These are phyloP conservation scores for Sporobolus alterniflorus DNA, from an alignment of 202 grass and related monocot genomes.

Conservation along the genomic window DNA sequence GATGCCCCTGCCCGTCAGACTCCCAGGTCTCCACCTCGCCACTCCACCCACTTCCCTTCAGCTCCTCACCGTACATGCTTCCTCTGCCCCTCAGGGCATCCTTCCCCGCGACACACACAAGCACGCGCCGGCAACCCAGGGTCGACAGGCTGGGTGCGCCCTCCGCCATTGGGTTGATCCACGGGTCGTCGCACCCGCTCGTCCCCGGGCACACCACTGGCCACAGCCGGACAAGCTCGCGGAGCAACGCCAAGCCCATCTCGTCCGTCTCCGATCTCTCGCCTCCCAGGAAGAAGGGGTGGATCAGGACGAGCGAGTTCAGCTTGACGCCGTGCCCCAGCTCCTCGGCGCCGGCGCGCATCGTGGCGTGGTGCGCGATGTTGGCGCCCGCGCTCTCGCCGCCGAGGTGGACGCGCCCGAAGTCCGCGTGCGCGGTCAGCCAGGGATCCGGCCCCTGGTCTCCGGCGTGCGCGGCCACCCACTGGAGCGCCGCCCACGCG, in stretches of 20 bases:
- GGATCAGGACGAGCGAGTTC: conserved; percentile 57
- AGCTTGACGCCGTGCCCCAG: conserved; percentile 55
- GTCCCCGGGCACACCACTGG: conserved; percentile 60
- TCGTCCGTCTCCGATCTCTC: conserved; percentile 58
- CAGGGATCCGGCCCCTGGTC: conserved; percentile 46
- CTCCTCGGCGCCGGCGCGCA: conserved; percentile 55
- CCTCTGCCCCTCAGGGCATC: conserved; percentile 62
- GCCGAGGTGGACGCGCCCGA: conserved; percentile 60
- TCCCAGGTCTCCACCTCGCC: conserved; percentile 53
- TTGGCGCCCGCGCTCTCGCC: conserved; percentile 87
- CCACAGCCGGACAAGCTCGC: conserved; percentile 67
- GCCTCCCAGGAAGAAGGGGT: conserved; percentile 69
- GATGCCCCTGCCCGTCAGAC: conserved; percentile 49
- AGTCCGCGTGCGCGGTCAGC: conserved; percentile 57
- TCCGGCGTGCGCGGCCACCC: conserved; percentile 59
- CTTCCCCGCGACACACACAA: conserved; percentile 64
- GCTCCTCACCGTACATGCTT: conserved; percentile 53
- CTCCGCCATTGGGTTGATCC: conserved; percentile 74
- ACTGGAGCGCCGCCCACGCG: conserved; percentile 69
- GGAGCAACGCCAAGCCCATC: conserved; percentile 53
- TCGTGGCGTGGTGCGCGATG: conserved; percentile 66
- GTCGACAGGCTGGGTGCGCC: conserved; percentile 46
- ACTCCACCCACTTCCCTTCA: conserved; percentile 52
- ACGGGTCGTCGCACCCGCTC: conserved; percentile 64
- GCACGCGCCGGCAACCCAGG: conserved; percentile 46